These are phyloP conservation scores for Lactarius pseudohatsudake DNA, from an alignment of 768 basidiomycete species.

Conservation along the genomic window DNA sequence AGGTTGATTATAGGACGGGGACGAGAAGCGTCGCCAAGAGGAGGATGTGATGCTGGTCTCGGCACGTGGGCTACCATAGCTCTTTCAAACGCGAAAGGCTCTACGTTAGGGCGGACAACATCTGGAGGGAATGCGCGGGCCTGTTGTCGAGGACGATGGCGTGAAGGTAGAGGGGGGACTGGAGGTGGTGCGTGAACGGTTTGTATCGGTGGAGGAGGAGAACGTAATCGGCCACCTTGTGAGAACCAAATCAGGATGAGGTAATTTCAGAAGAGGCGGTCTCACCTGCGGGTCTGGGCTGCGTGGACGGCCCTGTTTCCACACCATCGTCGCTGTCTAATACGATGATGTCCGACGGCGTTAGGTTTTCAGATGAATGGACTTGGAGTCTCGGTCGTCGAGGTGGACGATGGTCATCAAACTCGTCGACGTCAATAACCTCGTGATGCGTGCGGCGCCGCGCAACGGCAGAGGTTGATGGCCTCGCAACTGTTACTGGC, in stretches of 20 bases:
- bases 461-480: conserved; percentile 22
- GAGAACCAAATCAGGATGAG: conserved; percentile 10
- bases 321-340: conserved; percentile 44
- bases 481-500: conserved; percentile 1
- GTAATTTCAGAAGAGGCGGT: conserved; percentile 30
- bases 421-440: conserved; percentile 47
- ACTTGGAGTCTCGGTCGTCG: conserved; percentile 18
- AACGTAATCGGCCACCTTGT: conserved; percentile 21
- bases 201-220: conserved; percentile 28
- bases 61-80: conserved; percentile 31
- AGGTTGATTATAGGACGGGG: conserved; percentile 60
- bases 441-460: conserved; percentile 30
- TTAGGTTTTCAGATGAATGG: background rate
- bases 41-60: conserved; percentile 34
- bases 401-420: conserved; percentile 35
- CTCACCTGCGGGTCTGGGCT: conserved; percentile 15
- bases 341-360: conserved; percentile 34
- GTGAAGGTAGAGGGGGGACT: conserved; percentile 52
- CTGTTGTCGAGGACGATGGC: conserved; percentile 35
- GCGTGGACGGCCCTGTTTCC: conserved; percentile 27
- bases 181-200: conserved; percentile 45
- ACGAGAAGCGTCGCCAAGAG: conserved; percentile 48
- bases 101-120: conserved; percentile 49
- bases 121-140: conserved; percentile 35
- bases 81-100: conserved; percentile 55